A percentile compares a stretch with the other conserved stretches of the same genome.
Evolutionary conservation across 2,329 filamentous ascomycete species (phyloP).

Genomic region (Aspergillus brunneoviolaceus): DNA sequence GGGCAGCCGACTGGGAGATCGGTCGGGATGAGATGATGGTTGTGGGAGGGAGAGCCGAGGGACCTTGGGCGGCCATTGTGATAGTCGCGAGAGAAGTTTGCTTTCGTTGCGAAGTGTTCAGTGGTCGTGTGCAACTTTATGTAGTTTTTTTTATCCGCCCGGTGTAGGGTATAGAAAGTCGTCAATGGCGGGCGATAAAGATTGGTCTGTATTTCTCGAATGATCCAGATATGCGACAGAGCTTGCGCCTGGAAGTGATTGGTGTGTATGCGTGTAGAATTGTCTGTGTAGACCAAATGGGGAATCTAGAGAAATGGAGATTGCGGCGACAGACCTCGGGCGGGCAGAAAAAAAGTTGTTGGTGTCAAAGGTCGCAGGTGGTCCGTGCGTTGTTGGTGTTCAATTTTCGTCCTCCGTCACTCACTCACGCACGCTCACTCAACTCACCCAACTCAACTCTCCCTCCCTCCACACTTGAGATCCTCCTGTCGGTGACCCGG

Average conservation of each 20-base stretch:
- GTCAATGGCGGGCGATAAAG: neutral
- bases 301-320: neutral
- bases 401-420: conserved; percentile 34
- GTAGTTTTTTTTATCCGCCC: neutral
- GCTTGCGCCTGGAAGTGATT: too few species aligned
- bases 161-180: neutral
- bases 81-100: neutral
- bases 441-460: conserved; percentile 2
- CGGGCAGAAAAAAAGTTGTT: conserved; percentile 17
- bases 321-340: neutral
- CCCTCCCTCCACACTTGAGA: neutral
- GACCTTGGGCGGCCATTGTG: conserved; percentile 40
- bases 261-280: neutral
- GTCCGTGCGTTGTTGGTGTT: conserved; percentile 35
- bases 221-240: neutral
- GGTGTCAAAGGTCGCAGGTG: conserved; percentile 15
- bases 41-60: conserved; percentile 39
- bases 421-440: conserved; percentile 7
- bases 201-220: neutral
- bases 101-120: conserved; percentile 1
- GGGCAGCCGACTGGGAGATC: conserved; percentile 41
- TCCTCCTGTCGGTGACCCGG: neutral
- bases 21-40: conserved; percentile 35
- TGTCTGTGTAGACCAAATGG: neutral
- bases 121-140: neutral